Evolutionary conservation across 345 rosid genomes (phyloP).

Genomic region (Draba incana): DNA sequence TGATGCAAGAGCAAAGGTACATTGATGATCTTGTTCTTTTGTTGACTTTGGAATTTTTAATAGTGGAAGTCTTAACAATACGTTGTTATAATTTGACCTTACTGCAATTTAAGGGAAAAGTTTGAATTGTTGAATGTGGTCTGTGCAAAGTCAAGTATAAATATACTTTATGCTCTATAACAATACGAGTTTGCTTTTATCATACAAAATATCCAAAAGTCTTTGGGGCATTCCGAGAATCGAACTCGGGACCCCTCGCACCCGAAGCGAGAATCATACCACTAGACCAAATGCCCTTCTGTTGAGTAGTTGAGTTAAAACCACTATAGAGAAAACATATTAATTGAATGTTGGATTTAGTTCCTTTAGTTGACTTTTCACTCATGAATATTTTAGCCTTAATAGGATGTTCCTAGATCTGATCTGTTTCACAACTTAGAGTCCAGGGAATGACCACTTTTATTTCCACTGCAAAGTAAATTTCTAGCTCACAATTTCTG

Average conservation of each 20-base stretch:
- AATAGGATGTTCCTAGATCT: constrained; percentile 19
- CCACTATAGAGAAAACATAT: not conserved
- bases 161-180: not conserved
- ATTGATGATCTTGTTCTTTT: constrained; percentile 11
- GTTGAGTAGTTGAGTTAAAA: not conserved
- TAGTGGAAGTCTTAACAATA: constrained; percentile 27
- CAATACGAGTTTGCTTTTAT: not conserved
- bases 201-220: not conserved
- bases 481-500: not conserved
- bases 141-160: not conserved
- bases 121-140: constrained; percentile 14
- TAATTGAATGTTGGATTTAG: not conserved
- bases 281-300: constrained; percentile 79
- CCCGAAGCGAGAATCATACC: constrained; percentile 96
- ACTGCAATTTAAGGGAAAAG: not conserved
- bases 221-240: constrained; percentile 79
- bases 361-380: constrained; percentile 25
- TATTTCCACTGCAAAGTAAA: not conserved
- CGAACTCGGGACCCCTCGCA: constrained; percentile 86
- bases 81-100: constrained; percentile 19
- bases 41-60: constrained; percentile 11
- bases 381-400: not conserved
- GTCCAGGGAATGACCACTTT: not conserved
- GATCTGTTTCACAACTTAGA: constrained; percentile 8
- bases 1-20: constrained; percentile 30